These are phyloP conservation scores for Clohesyomyces aquaticus DNA, from an alignment of 495 filamentous ascomycete species.

Conservation along the genomic window DNA sequence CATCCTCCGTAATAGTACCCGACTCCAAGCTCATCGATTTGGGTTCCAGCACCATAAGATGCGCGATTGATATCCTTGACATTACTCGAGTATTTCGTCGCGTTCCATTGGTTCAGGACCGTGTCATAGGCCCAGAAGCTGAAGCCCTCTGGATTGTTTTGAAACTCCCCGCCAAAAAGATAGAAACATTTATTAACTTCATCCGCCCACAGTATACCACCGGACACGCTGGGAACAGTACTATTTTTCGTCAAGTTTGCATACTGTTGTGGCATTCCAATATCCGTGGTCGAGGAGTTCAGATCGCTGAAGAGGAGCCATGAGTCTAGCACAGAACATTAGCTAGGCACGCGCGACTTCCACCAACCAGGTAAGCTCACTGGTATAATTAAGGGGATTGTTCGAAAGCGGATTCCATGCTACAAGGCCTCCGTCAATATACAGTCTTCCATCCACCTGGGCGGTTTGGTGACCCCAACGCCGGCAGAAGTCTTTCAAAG, in stretches of 20 bases:
- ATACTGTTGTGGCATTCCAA: conserved; percentile 55
- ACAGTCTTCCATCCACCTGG: conserved; percentile 55
- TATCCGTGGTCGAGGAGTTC: conserved; percentile 41
- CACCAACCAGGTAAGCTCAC: conserved; percentile 33
- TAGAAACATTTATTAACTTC: conserved; percentile 58
- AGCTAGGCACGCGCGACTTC: not conserved
- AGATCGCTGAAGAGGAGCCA: conserved; percentile 57
- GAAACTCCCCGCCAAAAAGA: conserved; percentile 57
- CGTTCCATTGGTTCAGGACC: conserved; percentile 52
- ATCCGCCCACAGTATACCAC: conserved; percentile 58
- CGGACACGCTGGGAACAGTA: conserved; percentile 51
- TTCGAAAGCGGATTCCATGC: conserved; percentile 53
- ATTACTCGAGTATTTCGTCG: conserved; percentile 35
- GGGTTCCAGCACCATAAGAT: conserved; percentile 47
- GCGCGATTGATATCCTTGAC: conserved; percentile 41
- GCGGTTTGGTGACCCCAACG: conserved; percentile 58
- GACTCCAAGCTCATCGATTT: conserved; percentile 45
- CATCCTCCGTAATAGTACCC: conserved; percentile 57
- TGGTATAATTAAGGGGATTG: conserved; percentile 55
- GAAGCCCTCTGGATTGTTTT: conserved; percentile 46
- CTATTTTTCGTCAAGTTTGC: conserved; percentile 56
- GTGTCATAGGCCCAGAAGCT: conserved; percentile 53
- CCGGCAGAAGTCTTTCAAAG: conserved; percentile 55
- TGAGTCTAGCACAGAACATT: conserved; percentile 43
- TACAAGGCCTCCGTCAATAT: conserved; percentile 59